Conservation (phyloP, 805 yeast genomes). For the Ascoidea asiatica region DNA sequence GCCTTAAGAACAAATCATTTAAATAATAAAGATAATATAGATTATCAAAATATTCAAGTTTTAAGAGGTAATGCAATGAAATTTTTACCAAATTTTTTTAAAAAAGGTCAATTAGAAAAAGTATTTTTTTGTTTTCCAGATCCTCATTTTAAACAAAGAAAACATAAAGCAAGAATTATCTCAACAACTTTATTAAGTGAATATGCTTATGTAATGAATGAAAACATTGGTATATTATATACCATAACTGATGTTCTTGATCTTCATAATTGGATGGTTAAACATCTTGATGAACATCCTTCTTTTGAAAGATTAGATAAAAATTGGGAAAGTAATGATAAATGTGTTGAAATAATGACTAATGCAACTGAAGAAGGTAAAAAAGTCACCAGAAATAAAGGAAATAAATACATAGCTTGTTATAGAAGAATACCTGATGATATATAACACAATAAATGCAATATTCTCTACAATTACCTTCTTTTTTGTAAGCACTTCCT, state of each 20-base stretch:
- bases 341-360: slow-evolving; percentile 77
- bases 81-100: slow-evolving; percentile 87
- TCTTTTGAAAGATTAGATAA: slow-evolving; percentile 66
- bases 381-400: slow-evolving; percentile 84
- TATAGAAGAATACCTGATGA: slow-evolving; percentile 65
- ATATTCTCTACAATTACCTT: too few species aligned
- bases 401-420: slow-evolving; percentile 81
- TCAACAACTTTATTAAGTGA: slow-evolving; percentile 82
- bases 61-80: slow-evolving; percentile 96
- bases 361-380: slow-evolving; percentile 97
- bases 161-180: slow-evolving; percentile 93
- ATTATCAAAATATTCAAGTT: slow-evolving; percentile 77
- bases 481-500: too few species aligned
- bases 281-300: slow-evolving; percentile 84
- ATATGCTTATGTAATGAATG: slow-evolving; percentile 79
- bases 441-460: too few species aligned
- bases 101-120: slow-evolving; percentile 68
- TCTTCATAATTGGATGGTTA: slow-evolving; percentile 91
- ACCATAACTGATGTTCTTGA: slow-evolving; percentile 95
- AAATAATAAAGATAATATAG: slow-evolving; percentile 18
- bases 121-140: slow-evolving; percentile 99
- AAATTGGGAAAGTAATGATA: slow-evolving; percentile 72
- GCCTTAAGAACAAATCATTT: slow-evolving; percentile 57
- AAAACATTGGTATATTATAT: slow-evolving; percentile 69
- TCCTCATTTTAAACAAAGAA: slow-evolving; percentile 95